A percentile compares a stretch with the other conserved stretches of the same genome.
Conservation (phyloP, 2,329 filamentous ascomycete species). For the Paramyrothecium roridum region DNA sequence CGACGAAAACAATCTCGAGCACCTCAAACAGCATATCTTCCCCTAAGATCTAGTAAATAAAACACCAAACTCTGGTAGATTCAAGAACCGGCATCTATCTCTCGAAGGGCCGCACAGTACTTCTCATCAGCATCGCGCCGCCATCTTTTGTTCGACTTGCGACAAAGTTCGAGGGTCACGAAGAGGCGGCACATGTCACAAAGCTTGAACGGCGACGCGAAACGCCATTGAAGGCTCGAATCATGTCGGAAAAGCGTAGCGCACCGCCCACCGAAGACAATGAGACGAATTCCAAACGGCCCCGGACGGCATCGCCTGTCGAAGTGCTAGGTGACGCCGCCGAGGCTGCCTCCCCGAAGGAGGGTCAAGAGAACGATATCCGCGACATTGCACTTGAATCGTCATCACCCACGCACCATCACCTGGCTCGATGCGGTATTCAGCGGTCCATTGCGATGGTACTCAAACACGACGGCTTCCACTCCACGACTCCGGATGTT, state of each 20-base stretch:
- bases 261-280: conserved; percentile 7
- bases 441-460: conserved; percentile 54
- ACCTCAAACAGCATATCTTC: too few species aligned
- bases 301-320: conserved; percentile 3
- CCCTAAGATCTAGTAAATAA: too few species aligned
- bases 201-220: too few species aligned
- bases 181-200: too few species aligned
- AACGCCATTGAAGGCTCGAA: too few species aligned
- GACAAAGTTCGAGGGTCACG: too few species aligned
- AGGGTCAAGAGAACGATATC: conserved; percentile 9
- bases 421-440: conserved; percentile 35
- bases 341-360: conserved; percentile 3
- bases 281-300: conserved; percentile 26
- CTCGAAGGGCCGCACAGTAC: too few species aligned
- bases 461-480: conserved; percentile 57
- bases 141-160: too few species aligned
- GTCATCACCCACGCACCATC: conserved; percentile 23
- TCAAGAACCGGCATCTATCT: too few species aligned
- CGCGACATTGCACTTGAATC: conserved; percentile 14
- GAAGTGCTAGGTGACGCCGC: background rate
- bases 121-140: too few species aligned
- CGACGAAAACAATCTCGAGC: too few species aligned
- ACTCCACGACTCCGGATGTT: conserved; percentile 50
- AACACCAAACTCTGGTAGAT: too few species aligned
- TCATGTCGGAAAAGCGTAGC: background rate